Evolutionary conservation across 306 rosid genomes (phyloP), one percentile per base, ranked within the genome.

Genomic region (Lathyrus tuberosus): DNA sequence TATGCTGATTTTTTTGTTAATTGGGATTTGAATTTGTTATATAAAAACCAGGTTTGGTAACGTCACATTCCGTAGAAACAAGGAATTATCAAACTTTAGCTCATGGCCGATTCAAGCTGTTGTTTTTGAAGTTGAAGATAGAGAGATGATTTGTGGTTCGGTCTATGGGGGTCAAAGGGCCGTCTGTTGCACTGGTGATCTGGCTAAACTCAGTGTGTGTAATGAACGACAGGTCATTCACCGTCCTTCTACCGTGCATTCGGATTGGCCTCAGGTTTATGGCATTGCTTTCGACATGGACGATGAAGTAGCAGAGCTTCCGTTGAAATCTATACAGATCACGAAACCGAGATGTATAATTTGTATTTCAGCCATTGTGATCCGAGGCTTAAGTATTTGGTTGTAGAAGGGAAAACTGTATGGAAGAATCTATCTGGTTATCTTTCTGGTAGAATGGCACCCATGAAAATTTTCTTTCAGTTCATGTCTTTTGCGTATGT

Each of bases 111-210:
- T n/a, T n/a, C n/a, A n/a, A n/a, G n/a, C n/a, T n/a, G n/a, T n/a
- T n/a, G n/a, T n/a, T n/a, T 94, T 94, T 79, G 97, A 94, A 79
- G 98, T 94, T 71, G 98, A 94, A 75, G 98, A 94, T 77, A 94
- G 98, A 64, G 95, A 90, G 77, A 84, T 83, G 31, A 83, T 94
- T 58, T 96, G 98, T 56, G 98, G 98, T 73, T 90, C 98, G 0
- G 98, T 95, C 5, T 94, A 94, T 76, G 97, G 98, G 14, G 97
- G 98, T 75, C 98, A 94, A 77, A 94, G 98, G 82, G 98, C 98
- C 24, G 91, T 94, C 46, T 90, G 98, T 79, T 94, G 98, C 83
- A 84, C 98, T 0, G 74, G 88, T 24, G 98, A 94, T 86, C 96
- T 94, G 49, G 97, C 97, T 9, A 94, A 94, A 80, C 67, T 90